Evolutionary conservation across 495 filamentous ascomycete species (phyloP).

Genomic region (Talaromyces trachyspermus): DNA sequence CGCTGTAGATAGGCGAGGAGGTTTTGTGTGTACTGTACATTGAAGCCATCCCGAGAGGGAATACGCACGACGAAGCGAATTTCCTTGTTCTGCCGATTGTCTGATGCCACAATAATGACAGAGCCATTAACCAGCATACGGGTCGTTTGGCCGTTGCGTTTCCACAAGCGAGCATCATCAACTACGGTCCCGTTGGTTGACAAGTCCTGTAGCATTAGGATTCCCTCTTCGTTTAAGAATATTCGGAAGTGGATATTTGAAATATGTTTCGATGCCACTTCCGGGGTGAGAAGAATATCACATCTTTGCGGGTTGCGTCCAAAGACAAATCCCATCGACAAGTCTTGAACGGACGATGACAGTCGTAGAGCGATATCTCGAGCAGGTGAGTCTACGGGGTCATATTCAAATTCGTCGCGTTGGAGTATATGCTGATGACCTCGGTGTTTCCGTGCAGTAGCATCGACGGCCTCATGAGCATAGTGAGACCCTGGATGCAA

Average conservation of each 20-base stretch:
- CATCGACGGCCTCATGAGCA: conserved; percentile 59
- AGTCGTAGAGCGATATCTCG: conserved; percentile 73
- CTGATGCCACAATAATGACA: conserved; percentile 61
- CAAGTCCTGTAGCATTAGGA: conserved; percentile 83
- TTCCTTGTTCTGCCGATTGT: conserved; percentile 33
- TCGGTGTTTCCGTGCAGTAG: conserved; percentile 23
- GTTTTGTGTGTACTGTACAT: conserved; percentile 52
- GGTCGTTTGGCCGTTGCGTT: conserved; percentile 34
- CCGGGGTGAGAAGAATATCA: conserved; percentile 59
- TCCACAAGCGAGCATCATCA: conserved; percentile 55
- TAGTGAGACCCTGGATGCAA: conserved; percentile 69
- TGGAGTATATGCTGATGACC: conserved; percentile 55
- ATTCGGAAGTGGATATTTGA: conserved; percentile 93
- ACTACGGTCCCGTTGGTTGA: conserved; percentile 93
- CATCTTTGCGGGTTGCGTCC: conserved; percentile 65
- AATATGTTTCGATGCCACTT: conserved; percentile 50
- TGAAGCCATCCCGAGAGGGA: conserved; percentile 57
- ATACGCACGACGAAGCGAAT: conserved; percentile 82
- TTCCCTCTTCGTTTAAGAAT: conserved; percentile 67
- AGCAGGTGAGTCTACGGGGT: conserved; percentile 35
- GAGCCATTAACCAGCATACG: conserved; percentile 66
- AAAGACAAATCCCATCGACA: conserved; percentile 68
- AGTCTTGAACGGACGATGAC: conserved; percentile 59
- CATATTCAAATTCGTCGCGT: conserved; percentile 28
- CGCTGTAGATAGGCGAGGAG: conserved; percentile 46